These are phyloP conservation scores for Cutaneotrichosporon daszewskae DNA, from an alignment of 1,284 basidiomycete genomes.

Conservation along the genomic window DNA sequence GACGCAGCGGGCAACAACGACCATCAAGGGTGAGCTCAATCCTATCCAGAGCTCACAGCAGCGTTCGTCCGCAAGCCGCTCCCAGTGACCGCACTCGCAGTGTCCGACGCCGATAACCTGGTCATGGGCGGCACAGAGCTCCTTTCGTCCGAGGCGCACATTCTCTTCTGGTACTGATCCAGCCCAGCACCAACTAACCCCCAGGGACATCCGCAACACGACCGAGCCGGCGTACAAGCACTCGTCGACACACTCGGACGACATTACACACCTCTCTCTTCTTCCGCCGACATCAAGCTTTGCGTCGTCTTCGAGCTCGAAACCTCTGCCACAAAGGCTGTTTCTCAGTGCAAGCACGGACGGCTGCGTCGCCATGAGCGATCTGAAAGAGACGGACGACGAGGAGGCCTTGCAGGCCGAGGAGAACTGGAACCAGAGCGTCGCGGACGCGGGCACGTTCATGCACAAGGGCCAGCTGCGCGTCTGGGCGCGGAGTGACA, in stretches of 20 bases:
- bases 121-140: constrained; percentile 50
- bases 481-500: constrained; percentile 47
- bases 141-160: constrained; percentile 48
- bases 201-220: constrained; percentile 45
- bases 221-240: constrained; percentile 46
- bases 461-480: constrained; percentile 30
- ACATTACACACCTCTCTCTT: constrained; percentile 50
- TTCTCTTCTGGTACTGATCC: constrained; percentile 45
- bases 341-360: constrained; percentile 50
- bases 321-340: constrained; percentile 35
- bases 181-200: neutral
- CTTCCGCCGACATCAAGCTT: constrained; percentile 40
- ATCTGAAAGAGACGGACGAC: constrained; percentile 49
- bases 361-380: constrained; percentile 50
- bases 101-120: constrained; percentile 40
- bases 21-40: constrained; percentile 36
- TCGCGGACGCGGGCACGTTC: constrained; percentile 37
- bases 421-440: constrained; percentile 42
- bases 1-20: constrained; percentile 25
- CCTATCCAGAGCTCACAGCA: constrained; percentile 8
- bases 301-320: constrained; percentile 45
- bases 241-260: constrained; percentile 51
- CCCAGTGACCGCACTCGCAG: constrained; percentile 41
- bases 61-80: constrained; percentile 42
- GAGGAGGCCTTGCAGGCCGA: constrained; percentile 49